Evolutionary conservation across 2,329 filamentous ascomycete species (phyloP), one percentile per base, ranked within the genome.

Genomic region (Fusarium sp.): DNA sequence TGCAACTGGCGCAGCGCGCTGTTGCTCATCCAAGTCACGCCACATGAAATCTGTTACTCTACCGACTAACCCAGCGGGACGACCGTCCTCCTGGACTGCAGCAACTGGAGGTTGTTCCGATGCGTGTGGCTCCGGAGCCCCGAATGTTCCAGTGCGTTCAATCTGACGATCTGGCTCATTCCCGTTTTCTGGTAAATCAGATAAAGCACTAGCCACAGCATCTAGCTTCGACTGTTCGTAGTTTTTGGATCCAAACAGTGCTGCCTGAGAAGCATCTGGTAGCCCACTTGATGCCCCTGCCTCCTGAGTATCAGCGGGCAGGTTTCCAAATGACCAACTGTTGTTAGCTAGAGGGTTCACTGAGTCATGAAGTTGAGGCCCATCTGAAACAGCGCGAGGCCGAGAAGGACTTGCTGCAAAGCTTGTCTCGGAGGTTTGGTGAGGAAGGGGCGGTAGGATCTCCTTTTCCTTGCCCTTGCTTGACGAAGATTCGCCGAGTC

Each of bases 31-130:
- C 10, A 91, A 82, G 42, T 87, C 87, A 14, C 87, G 87, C 89
- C 89, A 92, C 85, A 92, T 88, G 76, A 91, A 92, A 68, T 91
- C 85, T 4, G 89, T 86, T 18, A 91, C 73, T 36, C 79, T 75
- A 28, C 72, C 76, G 20, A 81, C 78, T 32, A 82, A 63, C 28
- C 80, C 79, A 54, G 66, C 67, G 14, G 57, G 62, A 15, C 54
- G 66, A 14, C 62, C 73, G n/a, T 67, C 67, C 24, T 77, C 73
- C 12, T 47, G 50, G 14, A 58, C 72, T 47, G 71, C 72, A 12
- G 65, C 72, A 17, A 48, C 60, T 38, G 61, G 45, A 12, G 62
- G 55, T 32, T 68, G 72, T 13, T 41, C 56, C 5, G 58, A 36
- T 18, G 42, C 24, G 24, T 72, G 75, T 28, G 71, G 30, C 30